These are phyloP conservation scores for Ceratobasidium sp. DNA, from an alignment of 1,284 basidiomycete species.

Conservation along the genomic window DNA sequence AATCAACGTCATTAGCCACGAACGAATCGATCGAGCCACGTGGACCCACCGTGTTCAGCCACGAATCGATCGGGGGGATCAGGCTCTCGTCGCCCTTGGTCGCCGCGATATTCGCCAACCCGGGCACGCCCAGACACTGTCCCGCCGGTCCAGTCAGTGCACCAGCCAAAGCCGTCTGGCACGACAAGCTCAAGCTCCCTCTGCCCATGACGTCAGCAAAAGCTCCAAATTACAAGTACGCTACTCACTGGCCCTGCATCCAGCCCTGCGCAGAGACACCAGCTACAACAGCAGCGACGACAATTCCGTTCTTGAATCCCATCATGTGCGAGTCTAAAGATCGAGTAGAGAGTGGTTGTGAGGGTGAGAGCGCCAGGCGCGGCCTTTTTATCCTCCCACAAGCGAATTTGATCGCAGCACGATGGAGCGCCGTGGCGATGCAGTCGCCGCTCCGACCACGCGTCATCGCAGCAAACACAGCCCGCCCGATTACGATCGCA, in stretches of 20 bases:
- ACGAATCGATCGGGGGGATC: conserved; percentile 30
- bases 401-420: conserved; percentile 20
- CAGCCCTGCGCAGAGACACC: conserved; percentile 27
- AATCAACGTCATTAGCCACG: not conserved
- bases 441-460: not conserved
- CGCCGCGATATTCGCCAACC: conserved; percentile 18
- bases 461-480: conserved; percentile 12
- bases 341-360: not conserved
- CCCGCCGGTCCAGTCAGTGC: conserved; percentile 17
- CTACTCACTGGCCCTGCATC: conserved; percentile 5
- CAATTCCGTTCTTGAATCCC: conserved; percentile 20
- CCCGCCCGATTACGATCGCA: not conserved
- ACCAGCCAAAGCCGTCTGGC: conserved; percentile 1
- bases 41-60: conserved; percentile 10
- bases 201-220: conserved; percentile 13
- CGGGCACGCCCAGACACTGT: conserved; percentile 23
- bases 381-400: conserved; percentile 13
- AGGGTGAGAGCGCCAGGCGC: not conserved
- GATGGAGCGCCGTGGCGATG: conserved; percentile 8
- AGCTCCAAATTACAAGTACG: not conserved
- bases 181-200: conserved; percentile 10
- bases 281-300: conserved; percentile 16
- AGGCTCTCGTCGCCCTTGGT: conserved; percentile 11
- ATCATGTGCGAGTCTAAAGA: conserved; percentile 13
- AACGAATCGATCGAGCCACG: not conserved